phyloP scores from a whole-genome alignment of 202 grass and related monocot genomes.

The Bolboschoenoplectus hybrid region DNA sequence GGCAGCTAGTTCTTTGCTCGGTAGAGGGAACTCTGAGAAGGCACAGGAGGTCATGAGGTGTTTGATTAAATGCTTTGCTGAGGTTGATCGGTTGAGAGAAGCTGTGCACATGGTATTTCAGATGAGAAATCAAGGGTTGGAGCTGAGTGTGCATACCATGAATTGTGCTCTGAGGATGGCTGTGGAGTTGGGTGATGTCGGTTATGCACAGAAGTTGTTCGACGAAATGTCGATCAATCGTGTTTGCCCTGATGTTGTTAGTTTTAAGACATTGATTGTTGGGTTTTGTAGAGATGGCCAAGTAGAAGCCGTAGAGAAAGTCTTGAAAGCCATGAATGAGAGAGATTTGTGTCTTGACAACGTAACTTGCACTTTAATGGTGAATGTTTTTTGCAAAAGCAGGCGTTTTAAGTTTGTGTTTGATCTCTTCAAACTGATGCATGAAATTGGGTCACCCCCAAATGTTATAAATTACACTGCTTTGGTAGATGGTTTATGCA shows the following conservation, averaged over 20 bases:
- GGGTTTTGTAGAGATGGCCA: constrained; percentile 53
- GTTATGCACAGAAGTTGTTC: constrained; percentile 61
- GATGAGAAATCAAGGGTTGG: constrained; percentile 79
- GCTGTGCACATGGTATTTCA: constrained; percentile 74
- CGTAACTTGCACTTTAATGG: constrained; percentile 60
- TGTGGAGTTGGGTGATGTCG: constrained; percentile 35
- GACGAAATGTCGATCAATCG: constrained; percentile 57
- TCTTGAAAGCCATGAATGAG: constrained; percentile 50
- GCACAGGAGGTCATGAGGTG: constrained; percentile 80
- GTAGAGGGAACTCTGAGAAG: constrained; percentile 61
- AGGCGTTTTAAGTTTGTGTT: constrained; percentile 53
- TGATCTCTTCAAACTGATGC: constrained; percentile 57
- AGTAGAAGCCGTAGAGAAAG: constrained; percentile 43
- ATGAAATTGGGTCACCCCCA: constrained; percentile 42
- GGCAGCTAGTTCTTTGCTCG: constrained; percentile 57
- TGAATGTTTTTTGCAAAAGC: constrained; percentile 51
- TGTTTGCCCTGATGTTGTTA: constrained; percentile 51
- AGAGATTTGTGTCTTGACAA: constrained; percentile 60
- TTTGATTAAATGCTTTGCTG: constrained; percentile 62
- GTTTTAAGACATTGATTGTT: constrained; percentile 64
- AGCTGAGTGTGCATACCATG: constrained; percentile 63
- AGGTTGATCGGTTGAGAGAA: constrained; percentile 61
- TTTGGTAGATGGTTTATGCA: constrained; percentile 72
- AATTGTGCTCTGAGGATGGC: constrained; percentile 67
- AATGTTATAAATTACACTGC: constrained; percentile 88